Percentiles rank a stretch among this genome's conserved stretches.
Conservation (phyloP, 2,329 filamentous ascomycete species). For the Fusarium luffae region DNA sequence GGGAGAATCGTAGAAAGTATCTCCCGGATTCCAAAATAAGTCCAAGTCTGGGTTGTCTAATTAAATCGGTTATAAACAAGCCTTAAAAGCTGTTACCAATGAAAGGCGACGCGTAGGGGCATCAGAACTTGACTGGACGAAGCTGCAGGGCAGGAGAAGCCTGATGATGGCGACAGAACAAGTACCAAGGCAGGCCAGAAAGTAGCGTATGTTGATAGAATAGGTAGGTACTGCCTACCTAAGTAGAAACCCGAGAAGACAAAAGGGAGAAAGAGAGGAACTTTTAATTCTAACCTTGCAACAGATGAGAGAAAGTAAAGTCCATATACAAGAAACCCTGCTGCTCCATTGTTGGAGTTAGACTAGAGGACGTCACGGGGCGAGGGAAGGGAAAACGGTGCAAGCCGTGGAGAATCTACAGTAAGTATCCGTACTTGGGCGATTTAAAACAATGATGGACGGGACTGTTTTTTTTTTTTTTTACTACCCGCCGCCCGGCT, state of each 20-base stretch:
- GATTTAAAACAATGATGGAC: conserved; percentile 1
- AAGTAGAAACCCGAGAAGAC: not conserved
- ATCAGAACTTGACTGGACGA: conserved; percentile 7
- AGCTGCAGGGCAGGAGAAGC: conserved; percentile 3
- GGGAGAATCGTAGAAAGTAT: conserved; percentile 32
- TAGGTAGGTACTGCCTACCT: not conserved
- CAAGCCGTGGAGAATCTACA: conserved; percentile 29
- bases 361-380: conserved; percentile 25
- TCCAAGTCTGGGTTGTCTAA: conserved; percentile 39
- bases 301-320: conserved; percentile 34
- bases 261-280: not conserved
- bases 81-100: conserved; percentile 37
- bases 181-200: not conserved
- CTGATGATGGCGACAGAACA: not conserved
- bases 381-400: conserved; percentile 21
- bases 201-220: not conserved
- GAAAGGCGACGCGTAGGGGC: conserved; percentile 4
- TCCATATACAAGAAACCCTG: conserved; percentile 40
- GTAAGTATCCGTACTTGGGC: not conserved
- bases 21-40: conserved; percentile 34
- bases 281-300: conserved; percentile 44
- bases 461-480: not conserved
- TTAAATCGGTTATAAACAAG: conserved; percentile 35
- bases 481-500: not conserved
- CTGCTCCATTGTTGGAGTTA: conserved; percentile 42